These are phyloP conservation scores for Gynostemma pentaphyllum DNA, from an alignment of 306 rosid species.

Conservation along the genomic window DNA sequence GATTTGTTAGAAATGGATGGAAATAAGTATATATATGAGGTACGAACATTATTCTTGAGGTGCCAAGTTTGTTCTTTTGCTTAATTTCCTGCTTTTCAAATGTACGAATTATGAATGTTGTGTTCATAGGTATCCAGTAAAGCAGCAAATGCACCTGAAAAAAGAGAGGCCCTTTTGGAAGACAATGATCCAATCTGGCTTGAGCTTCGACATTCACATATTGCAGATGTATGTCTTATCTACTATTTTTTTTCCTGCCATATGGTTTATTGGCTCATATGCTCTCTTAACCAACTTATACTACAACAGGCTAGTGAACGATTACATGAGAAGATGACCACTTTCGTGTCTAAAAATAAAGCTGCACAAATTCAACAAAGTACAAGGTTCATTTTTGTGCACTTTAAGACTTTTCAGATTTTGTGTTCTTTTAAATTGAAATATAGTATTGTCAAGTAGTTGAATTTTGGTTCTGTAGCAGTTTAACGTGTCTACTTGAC, in stretches of 20 bases:
- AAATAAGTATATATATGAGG: conserved; percentile 73
- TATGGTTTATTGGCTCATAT: conserved; percentile 9
- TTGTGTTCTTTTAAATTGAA: conserved; percentile 12
- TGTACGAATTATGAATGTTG: conserved; percentile 10
- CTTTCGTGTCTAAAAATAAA: conserved; percentile 66
- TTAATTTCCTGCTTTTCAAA: conserved; percentile 8
- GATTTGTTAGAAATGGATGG: conserved; percentile 82
- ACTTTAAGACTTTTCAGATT: conserved; percentile 12
- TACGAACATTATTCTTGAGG: conserved; percentile 4
- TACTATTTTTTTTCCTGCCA: conserved; percentile 1
- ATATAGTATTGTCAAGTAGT: not conserved
- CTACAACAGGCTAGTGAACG: conserved; percentile 84
- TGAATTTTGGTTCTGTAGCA: not conserved
- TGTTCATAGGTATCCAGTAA: conserved; percentile 66
- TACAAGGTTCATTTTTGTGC: conserved; percentile 48
- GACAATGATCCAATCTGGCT: conserved; percentile 82
- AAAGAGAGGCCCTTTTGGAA: conserved; percentile 63
- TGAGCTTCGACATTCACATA: conserved; percentile 87
- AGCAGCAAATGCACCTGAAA: conserved; percentile 60
- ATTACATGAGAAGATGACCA: conserved; percentile 66
- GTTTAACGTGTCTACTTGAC: not conserved
- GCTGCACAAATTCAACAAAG: conserved; percentile 88
- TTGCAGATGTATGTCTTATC: conserved; percentile 68
- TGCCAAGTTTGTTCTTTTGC: conserved; percentile 6
- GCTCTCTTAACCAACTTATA: conserved; percentile 18